Evolutionary conservation across 2,329 filamentous ascomycete species (phyloP), one percentile per base, ranked within the genome.

Genomic region (Madurella fahalii): DNA sequence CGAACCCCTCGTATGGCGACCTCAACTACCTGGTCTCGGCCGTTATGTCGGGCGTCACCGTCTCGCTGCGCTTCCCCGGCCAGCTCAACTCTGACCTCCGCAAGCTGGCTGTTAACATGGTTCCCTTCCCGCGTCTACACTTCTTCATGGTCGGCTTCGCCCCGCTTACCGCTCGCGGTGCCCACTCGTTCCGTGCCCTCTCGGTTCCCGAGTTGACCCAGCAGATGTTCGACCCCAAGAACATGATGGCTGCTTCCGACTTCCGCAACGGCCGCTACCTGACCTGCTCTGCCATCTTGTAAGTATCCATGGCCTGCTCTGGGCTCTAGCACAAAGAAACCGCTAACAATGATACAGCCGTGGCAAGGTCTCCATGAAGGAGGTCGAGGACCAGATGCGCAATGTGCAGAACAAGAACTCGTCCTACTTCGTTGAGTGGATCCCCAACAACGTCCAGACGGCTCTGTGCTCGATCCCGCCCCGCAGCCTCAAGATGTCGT

Each of bases 81-180:
- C 94, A 99, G 84, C 88, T 99, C 66, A 99, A 99, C 89, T 99
- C 94, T 73, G 94, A 99, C 76, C 89, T 99, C 67, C 91, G 94
- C 81, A 99, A 99, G 84, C 81, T 99, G 71, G 94, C 94, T 67
- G 94, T 99, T 78, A 99, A 99, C 90, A 99, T 99, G 83, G 94
- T 99, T 78, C 94, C 94, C 61, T 99, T 99, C 89, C 94, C 94
- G 67, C 94, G 94, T 91, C 90, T 99, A 62, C 94, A 99, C 80
- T 99, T 99, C 87, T 99, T 99, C 87, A 99, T 99, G 94, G 94
- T 99, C 74, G 94, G 94, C 76, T 99, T 99, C 75, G 93, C 94
- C 77, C 94, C 94, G 73, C 85, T 99, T 71, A 99, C 94, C 75
- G 95, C 90, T 77, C 78, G 78, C 63, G 78, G 78, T 68, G 88